Evolutionary conservation across 164 flowering plant genomes (phyloP).

Genomic region (Piper betle): DNA sequence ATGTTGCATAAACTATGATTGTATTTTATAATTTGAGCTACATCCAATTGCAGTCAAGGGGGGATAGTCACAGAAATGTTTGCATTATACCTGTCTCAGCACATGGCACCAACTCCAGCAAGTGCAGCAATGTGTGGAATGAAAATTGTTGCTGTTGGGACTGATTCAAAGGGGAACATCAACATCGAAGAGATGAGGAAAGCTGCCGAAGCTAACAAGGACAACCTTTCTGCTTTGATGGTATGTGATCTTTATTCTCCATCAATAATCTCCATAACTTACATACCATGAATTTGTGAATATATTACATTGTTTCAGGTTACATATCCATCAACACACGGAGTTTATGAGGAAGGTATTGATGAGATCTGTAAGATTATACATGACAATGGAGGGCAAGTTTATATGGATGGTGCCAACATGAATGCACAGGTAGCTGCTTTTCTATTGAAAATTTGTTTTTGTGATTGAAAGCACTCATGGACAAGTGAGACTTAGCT

Average conservation of each 20-base stretch:
- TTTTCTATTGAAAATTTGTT: not conserved
- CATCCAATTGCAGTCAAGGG: slow-evolving; percentile 54
- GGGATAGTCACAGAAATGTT: slow-evolving; percentile 85
- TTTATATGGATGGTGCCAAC: slow-evolving; percentile 99
- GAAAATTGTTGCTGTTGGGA: slow-evolving; percentile 91
- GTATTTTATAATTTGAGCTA: not conserved
- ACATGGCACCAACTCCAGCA: slow-evolving; percentile 98
- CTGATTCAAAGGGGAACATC: slow-evolving; percentile 98
- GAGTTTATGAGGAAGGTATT: slow-evolving; percentile 97
- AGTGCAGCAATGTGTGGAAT: slow-evolving; percentile 99
- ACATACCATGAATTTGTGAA: too few relatives aligned
- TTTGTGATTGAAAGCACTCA: too few relatives aligned
- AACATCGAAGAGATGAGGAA: slow-evolving; percentile 78
- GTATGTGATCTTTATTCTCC: slow-evolving; percentile 17
- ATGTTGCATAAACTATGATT: not conserved
- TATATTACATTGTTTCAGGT: slow-evolving; percentile 32
- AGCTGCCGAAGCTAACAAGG: slow-evolving; percentile 86
- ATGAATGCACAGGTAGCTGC: slow-evolving; percentile 92
- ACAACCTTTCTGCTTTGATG: slow-evolving; percentile 89
- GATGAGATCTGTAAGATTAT: slow-evolving; percentile 96
- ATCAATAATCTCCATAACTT: not conserved
- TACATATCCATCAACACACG: slow-evolving; percentile 98
- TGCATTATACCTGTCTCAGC: slow-evolving; percentile 99
- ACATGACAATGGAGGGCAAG: slow-evolving; percentile 99
- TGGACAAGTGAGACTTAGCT: too few relatives aligned